Conservation (phyloP, 1,139 yeast species). For the Zygosaccharomyces sapae region DNA sequence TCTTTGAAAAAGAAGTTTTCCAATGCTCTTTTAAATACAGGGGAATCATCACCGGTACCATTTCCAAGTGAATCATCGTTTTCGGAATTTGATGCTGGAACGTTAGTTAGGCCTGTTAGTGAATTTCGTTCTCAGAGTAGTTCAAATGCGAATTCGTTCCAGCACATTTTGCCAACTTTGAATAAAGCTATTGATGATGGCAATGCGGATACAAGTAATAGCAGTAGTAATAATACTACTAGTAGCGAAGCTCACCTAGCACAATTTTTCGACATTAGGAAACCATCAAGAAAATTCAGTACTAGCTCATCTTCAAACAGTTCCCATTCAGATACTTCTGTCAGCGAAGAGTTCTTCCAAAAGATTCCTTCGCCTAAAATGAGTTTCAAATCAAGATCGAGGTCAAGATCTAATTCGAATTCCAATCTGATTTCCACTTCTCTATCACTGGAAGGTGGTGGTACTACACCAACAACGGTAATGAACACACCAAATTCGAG, state of each 20-base stretch:
- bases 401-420: constrained; percentile 13
- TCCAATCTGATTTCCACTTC: constrained; percentile 8
- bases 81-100: constrained; percentile 2
- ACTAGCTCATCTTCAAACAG: constrained; percentile 15
- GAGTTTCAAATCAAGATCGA: constrained; percentile 8
- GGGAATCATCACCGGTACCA: constrained; percentile 6
- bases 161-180: constrained; percentile 13
- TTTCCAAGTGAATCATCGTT: constrained; percentile 11
- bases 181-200: constrained; percentile 13
- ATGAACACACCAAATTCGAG: constrained; percentile 10
- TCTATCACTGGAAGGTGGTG: constrained; percentile 8
- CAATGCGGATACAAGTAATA: constrained; percentile 9
- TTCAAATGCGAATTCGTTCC: constrained; percentile 16
- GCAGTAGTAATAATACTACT: constrained; percentile 6
- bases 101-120: neutral
- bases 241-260: constrained; percentile 5
- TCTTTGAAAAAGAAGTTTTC: constrained; percentile 22
- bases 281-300: constrained; percentile 18
- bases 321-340: constrained; percentile 11
- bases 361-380: constrained; percentile 16
- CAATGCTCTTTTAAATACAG: constrained; percentile 12
- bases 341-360: constrained; percentile 18
- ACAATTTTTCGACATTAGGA: constrained; percentile 6
- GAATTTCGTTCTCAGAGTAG: constrained; percentile 16
- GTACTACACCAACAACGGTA: constrained; percentile 10